Percentiles rank a stretch among this genome's conserved stretches.
Conservation (phyloP, 805 yeast species). For the Groenewaldozyma tartarivorans region DNA sequence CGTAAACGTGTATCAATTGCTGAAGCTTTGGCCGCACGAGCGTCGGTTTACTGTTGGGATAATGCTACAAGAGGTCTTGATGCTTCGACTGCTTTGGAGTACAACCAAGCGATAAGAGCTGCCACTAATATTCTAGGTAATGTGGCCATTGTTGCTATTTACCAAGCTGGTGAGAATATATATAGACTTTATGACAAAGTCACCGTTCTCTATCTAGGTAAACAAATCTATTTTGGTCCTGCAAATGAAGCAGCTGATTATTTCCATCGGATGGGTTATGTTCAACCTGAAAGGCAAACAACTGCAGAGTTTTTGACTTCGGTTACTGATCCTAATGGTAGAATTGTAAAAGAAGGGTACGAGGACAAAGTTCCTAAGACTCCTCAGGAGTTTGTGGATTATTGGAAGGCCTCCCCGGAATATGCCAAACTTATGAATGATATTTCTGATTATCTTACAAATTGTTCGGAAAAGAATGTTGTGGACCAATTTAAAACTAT, state of each 20-base stretch:
- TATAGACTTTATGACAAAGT: slow-evolving; percentile 58
- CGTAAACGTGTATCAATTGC: slow-evolving; percentile 77
- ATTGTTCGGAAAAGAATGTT: slow-evolving; percentile 26
- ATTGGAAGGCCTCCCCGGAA: slow-evolving; percentile 48
- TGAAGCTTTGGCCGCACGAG: slow-evolving; percentile 60
- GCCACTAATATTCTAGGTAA: slow-evolving; percentile 45
- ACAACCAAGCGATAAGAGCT: slow-evolving; percentile 54
- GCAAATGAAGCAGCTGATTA: slow-evolving; percentile 42
- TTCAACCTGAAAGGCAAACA: slow-evolving; percentile 55
- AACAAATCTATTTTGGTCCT: slow-evolving; percentile 60
- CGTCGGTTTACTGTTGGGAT: slow-evolving; percentile 63
- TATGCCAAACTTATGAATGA: slow-evolving; percentile 33
- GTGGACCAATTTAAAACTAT: slow-evolving; percentile 29
- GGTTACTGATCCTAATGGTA: slow-evolving; percentile 56
- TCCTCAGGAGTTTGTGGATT: slow-evolving; percentile 49
- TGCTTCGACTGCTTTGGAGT: slow-evolving; percentile 75
- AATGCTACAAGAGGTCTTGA: slow-evolving; percentile 83
- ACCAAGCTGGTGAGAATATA: slow-evolving; percentile 60
- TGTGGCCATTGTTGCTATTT: slow-evolving; percentile 58
- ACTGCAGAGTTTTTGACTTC: slow-evolving; percentile 67
- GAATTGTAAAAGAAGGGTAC: slow-evolving; percentile 39
- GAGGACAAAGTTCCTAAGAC: slow-evolving; percentile 49
- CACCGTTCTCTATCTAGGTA: slow-evolving; percentile 47
- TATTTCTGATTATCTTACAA: slow-evolving; percentile 36
- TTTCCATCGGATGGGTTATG: slow-evolving; percentile 56